phyloP scores from a whole-genome alignment of 1,284 basidiomycete species.

The Irpex sp. region DNA sequence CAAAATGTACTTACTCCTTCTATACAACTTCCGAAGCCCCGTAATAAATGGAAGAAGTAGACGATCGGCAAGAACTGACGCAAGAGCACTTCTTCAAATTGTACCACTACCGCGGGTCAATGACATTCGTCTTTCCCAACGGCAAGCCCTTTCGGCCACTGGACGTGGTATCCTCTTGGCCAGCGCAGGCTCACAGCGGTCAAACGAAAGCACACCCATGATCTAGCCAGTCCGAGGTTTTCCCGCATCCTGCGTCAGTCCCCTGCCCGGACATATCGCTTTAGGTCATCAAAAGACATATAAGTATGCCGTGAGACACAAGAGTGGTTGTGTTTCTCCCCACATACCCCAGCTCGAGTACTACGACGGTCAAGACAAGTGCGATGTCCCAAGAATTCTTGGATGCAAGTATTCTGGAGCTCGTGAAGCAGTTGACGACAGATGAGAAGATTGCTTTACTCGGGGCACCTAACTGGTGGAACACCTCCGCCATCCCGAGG shows the following conservation, averaged over 20 bases:
- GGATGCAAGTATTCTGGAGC: conserved; percentile 45
- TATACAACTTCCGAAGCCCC: too few species aligned
- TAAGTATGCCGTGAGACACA: not conserved
- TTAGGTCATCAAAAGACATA: conserved; percentile 2
- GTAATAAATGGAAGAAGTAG: not conserved
- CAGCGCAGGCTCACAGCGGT: conserved; percentile 1
- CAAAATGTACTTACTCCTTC: not conserved
- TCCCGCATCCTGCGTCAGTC: conserved; percentile 15
- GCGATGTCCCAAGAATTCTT: conserved; percentile 45
- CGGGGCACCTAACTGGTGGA: conserved; percentile 70
- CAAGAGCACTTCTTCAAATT: not conserved
- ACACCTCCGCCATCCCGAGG: conserved; percentile 53
- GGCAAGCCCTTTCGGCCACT: conserved; percentile 9
- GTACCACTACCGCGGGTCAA: not conserved
- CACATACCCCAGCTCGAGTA: not conserved
- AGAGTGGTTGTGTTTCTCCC: not conserved
- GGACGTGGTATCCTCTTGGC: not conserved
- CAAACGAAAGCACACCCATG: not conserved
- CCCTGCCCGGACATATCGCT: not conserved
- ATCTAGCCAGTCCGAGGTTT: conserved; percentile 18
- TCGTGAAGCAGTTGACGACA: conserved; percentile 49
- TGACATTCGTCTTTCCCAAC: conserved; percentile 2
- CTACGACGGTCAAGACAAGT: not conserved
- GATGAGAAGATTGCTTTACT: conserved; percentile 66
- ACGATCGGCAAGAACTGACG: not conserved